Percentiles rank a stretch among this genome's conserved stretches.
Conservation (phyloP, 208 protist species). For the Acanthamoeba healyi region DNA sequence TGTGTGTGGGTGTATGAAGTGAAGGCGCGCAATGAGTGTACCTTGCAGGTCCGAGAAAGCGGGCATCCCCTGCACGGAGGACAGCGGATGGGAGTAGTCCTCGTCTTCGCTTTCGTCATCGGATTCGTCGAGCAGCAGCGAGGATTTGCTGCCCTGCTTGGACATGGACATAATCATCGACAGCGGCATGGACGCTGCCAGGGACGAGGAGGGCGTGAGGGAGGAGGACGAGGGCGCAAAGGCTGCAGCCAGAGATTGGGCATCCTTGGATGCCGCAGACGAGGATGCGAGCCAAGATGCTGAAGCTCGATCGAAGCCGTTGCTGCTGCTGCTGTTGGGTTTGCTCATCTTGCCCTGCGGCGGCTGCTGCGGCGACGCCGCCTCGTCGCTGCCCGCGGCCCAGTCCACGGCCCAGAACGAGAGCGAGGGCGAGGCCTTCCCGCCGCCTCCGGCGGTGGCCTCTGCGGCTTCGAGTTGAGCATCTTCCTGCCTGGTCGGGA, state of each 20-base stretch:
- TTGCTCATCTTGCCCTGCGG: conserved; percentile 7
- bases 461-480: background rate
- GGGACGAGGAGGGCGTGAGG: background rate
- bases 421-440: background rate
- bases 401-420: conserved; percentile 10
- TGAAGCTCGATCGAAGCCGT: background rate
- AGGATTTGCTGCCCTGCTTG: background rate
- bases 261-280: background rate
- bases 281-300: background rate
- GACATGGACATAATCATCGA: background rate
- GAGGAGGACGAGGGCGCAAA: background rate
- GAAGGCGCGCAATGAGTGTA: background rate
- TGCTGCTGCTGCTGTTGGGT: background rate
- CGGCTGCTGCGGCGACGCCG: background rate
- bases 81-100: conserved; percentile 30
- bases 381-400: background rate
- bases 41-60: conserved; percentile 67
- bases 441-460: background rate
- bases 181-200: background rate
- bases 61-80: background rate
- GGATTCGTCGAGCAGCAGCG: background rate
- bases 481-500: background rate
- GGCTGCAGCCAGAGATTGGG: background rate
- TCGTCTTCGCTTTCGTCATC: conserved; percentile 12
- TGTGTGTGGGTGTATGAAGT: background rate